phyloP scores from a whole-genome alignment of 176 grass and related monocot genomes.

The Triticum urartu region DNA sequence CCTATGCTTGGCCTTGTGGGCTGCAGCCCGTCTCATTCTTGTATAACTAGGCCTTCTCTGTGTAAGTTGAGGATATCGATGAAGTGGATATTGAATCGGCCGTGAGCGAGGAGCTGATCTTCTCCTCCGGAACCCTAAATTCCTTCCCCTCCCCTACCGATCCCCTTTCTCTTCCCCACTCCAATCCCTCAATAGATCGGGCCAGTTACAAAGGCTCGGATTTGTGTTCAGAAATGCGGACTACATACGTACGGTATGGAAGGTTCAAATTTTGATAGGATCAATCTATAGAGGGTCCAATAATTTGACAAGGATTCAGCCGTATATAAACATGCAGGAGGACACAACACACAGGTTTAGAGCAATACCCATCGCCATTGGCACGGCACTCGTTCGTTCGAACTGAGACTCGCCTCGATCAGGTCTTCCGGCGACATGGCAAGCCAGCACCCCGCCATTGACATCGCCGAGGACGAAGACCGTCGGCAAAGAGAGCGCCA shows the following conservation, averaged over 20 bases:
- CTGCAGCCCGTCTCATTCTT: too few species aligned
- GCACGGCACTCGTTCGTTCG: not conserved
- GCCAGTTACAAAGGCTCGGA: not conserved
- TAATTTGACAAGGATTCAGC: not conserved
- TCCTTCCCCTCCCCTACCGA: too few species aligned
- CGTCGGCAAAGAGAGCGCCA: not conserved
- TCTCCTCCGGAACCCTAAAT: too few species aligned
- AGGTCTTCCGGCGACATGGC: not conserved
- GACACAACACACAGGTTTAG: not conserved
- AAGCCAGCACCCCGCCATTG: not conserved
- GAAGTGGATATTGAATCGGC: too few species aligned
- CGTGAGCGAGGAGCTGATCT: too few species aligned
- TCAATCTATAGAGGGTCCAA: not conserved
- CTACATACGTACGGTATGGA: not conserved
- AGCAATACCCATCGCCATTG: not conserved
- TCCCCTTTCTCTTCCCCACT: too few species aligned
- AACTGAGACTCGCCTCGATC: not conserved
- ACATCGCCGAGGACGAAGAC: not conserved
- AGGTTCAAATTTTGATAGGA: not conserved
- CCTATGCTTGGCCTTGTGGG: too few species aligned
- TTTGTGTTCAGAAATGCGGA: not conserved
- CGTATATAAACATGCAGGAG: not conserved
- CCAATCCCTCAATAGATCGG: too few species aligned
- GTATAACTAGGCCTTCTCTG: too few species aligned
- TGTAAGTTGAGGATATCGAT: too few species aligned